Conservation (phyloP, 2,329 filamentous ascomycete species). For the Xylaria arbuscula region DNA sequence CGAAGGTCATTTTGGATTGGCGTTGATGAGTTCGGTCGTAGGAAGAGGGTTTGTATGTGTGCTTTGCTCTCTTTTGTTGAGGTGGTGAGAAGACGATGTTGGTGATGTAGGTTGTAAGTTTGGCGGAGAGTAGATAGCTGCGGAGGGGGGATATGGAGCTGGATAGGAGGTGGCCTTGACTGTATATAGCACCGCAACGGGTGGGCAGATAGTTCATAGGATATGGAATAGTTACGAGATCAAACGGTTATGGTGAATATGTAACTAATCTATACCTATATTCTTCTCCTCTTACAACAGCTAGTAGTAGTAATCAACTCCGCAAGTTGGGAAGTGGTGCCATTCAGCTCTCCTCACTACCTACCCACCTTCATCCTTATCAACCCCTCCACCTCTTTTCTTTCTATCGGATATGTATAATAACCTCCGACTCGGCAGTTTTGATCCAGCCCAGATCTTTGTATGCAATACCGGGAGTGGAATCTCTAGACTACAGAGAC, state of each 20-base stretch:
- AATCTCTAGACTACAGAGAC: not conserved
- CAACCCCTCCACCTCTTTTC: slow-evolving; percentile 5
- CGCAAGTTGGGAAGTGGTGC: slow-evolving; percentile 2
- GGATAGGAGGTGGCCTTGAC: not conserved
- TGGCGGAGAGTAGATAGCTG: not conserved
- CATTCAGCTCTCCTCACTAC: not conserved
- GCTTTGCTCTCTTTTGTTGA: not conserved
- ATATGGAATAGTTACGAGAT: not conserved
- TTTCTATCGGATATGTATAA: not conserved
- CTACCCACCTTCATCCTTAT: not conserved
- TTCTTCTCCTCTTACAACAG: not conserved
- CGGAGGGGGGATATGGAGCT: not conserved
- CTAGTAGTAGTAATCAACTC: not conserved
- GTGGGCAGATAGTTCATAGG: not conserved
- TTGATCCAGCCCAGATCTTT: not conserved
- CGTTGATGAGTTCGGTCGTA: not conserved
- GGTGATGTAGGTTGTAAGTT: not conserved
- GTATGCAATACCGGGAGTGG: not conserved
- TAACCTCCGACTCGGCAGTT: slow-evolving; percentile 33
- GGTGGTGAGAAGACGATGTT: not conserved
- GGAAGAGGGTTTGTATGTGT: not conserved
- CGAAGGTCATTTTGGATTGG: slow-evolving; percentile 76
- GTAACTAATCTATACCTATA: not conserved
- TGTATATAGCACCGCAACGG: too few species aligned
- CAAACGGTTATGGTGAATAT: too few species aligned